A percentile compares a stretch with the other conserved stretches of the same genome.
phyloP scores from a whole-genome alignment of 108 stramenopile species.

The Discostella pseudostelligera region DNA sequence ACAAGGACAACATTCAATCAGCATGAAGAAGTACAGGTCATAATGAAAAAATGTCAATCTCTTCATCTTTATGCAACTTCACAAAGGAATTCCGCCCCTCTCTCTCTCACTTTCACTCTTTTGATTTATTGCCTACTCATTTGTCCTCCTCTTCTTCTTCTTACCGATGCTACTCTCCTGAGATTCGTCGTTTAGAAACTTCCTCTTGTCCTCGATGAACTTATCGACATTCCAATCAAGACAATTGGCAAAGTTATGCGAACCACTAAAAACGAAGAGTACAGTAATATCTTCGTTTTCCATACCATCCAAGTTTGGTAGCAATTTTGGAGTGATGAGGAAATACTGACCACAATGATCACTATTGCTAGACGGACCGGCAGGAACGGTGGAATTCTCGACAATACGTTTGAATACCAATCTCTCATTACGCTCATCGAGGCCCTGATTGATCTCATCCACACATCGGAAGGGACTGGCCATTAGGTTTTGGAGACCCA shows the following conservation, averaged over 20 bases:
- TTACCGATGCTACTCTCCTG: background rate
- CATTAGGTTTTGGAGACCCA: constrained; percentile 96
- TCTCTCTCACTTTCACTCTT: no score
- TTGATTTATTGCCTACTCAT: no score
- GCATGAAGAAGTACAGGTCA: no score
- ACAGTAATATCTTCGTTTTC: constrained; percentile 90
- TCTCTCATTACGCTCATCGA: constrained; percentile 96
- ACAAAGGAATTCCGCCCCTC: no score
- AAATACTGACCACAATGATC: constrained; percentile 92
- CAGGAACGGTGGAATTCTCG: constrained; percentile 68
- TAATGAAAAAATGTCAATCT: no score
- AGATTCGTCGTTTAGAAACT: constrained; percentile 15
- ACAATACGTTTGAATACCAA: constrained; percentile 93
- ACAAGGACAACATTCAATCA: no score
- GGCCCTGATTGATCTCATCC: constrained; percentile 99
- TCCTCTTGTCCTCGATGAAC: constrained; percentile 34
- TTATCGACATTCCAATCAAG: constrained; percentile 53
- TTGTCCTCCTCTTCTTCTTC: constrained; percentile 26
- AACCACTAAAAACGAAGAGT: constrained; percentile 90
- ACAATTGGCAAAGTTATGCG: constrained; percentile 38
- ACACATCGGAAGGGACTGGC: constrained; percentile 94
- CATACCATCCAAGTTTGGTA: constrained; percentile 93
- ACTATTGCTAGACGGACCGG: constrained; percentile 35
- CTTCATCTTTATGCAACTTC: no score
- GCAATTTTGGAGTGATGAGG: constrained; percentile 97